Conservation (phyloP, 331 rosid species). For the Erythrophleum ivorense region DNA sequence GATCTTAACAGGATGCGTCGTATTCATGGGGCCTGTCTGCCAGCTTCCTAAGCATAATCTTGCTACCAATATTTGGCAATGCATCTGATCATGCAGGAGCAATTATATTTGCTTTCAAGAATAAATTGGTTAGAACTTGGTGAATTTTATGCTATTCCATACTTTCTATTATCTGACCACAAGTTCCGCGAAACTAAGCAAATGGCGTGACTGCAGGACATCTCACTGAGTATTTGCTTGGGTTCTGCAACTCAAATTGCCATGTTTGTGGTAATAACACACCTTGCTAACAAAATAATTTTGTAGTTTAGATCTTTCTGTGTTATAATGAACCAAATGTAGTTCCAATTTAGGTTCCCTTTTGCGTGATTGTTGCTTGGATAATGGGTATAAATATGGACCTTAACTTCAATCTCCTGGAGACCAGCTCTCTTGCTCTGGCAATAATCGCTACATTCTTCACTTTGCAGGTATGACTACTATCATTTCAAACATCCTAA, state of each 20-base stretch:
- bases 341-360: conserved; percentile 64
- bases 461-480: conserved; percentile 64
- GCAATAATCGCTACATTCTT: conserved; percentile 68
- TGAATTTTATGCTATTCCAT: conserved; percentile 2
- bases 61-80: conserved; percentile 92
- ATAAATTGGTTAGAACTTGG: conserved; percentile 66
- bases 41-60: conserved; percentile 85
- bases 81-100: conserved; percentile 99
- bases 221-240: conserved; percentile 83
- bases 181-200: conserved; percentile 14
- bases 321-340: not conserved
- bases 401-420: conserved; percentile 73
- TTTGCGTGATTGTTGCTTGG: conserved; percentile 81
- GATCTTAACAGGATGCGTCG: conserved; percentile 71
- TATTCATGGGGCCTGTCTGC: conserved; percentile 87
- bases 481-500: too few species aligned
- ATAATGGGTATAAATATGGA: conserved; percentile 81
- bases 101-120: conserved; percentile 87
- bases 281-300: not conserved
- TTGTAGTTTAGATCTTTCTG: too few species aligned
- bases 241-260: conserved; percentile 94
- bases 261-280: conserved; percentile 71
- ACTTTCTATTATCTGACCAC: not conserved
- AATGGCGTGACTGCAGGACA: conserved; percentile 61
- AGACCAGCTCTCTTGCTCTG: conserved; percentile 82